A percentile compares a stretch with the other conserved stretches of the same genome.
These are phyloP conservation scores for Petunia hybrid DNA, from an alignment of 305 asterid genomes.

Conservation along the genomic window DNA sequence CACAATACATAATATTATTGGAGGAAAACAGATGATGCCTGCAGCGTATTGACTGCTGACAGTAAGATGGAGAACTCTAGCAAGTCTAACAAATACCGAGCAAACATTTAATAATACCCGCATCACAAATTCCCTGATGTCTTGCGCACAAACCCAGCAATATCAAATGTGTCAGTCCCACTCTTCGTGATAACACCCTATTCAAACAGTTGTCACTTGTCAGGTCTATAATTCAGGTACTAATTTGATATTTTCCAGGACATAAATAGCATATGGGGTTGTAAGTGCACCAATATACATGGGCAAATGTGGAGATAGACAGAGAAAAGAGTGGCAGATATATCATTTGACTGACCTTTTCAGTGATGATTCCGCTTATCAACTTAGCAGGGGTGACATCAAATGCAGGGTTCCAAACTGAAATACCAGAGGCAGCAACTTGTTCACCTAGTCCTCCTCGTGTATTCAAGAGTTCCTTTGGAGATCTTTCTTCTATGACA, in stretches of 20 bases:
- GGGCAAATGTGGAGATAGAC: not conserved
- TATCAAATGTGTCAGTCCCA: conserved; percentile 64
- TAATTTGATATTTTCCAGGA: conserved; percentile 10
- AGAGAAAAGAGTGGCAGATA: conserved; percentile 39
- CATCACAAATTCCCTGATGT: conserved; percentile 44
- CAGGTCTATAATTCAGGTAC: conserved; percentile 14
- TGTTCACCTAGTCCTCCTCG: conserved; percentile 93
- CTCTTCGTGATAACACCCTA: conserved; percentile 88
- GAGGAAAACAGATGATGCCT: not conserved
- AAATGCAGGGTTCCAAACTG: conserved; percentile 98
- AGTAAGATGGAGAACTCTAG: not conserved
- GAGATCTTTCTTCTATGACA: conserved; percentile 88
- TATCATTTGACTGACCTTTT: conserved; percentile 59
- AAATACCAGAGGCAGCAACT: conserved; percentile 90
- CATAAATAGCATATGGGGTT: not conserved
- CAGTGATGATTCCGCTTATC: conserved; percentile 79
- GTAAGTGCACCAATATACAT: not conserved
- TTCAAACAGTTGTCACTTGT: conserved; percentile 13
- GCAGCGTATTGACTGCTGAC: not conserved
- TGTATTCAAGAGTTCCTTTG: conserved; percentile 72
- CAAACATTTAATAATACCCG: not conserved
- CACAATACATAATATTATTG: conserved; percentile 18
- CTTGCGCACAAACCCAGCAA: conserved; percentile 56
- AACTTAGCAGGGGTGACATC: conserved; percentile 89
- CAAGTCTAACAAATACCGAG: not conserved